These are phyloP conservation scores for Blepharisma undulans DNA, from an alignment of 169 alveolate species.

Conservation along the genomic window DNA sequence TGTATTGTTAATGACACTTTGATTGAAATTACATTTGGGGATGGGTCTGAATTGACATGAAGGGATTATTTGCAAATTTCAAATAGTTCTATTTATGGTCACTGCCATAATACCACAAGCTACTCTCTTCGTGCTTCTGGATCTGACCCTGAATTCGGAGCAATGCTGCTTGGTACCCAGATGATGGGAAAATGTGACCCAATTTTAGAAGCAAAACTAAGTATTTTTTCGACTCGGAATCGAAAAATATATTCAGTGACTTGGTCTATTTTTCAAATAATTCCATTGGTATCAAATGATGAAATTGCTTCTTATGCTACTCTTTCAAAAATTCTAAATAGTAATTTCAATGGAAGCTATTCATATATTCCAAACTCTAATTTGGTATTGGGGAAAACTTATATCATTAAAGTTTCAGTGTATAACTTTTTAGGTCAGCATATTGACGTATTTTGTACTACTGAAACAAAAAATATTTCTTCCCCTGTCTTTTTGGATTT, in stretches of 20 bases:
- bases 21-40: neutral
- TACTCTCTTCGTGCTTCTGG: neutral
- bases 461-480: neutral
- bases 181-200: neutral
- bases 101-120: neutral
- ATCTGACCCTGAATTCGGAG: neutral
- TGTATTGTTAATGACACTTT: neutral
- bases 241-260: neutral
- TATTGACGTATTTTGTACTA: neutral
- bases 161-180: neutral
- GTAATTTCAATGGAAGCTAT: neutral
- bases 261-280: neutral
- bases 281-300: neutral
- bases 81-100: neutral
- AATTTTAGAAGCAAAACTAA: neutral
- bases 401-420: neutral
- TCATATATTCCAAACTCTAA: neutral
- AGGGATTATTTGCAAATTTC: neutral
- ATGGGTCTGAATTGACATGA: neutral
- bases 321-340: neutral
- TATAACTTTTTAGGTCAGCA: neutral
- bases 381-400: neutral
- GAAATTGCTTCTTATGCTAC: neutral
- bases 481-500: neutral
- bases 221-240: neutral